These are phyloP conservation scores for Arachnopeziza araneosa DNA, from an alignment of 2,329 filamentous ascomycete genomes.

Conservation along the genomic window DNA sequence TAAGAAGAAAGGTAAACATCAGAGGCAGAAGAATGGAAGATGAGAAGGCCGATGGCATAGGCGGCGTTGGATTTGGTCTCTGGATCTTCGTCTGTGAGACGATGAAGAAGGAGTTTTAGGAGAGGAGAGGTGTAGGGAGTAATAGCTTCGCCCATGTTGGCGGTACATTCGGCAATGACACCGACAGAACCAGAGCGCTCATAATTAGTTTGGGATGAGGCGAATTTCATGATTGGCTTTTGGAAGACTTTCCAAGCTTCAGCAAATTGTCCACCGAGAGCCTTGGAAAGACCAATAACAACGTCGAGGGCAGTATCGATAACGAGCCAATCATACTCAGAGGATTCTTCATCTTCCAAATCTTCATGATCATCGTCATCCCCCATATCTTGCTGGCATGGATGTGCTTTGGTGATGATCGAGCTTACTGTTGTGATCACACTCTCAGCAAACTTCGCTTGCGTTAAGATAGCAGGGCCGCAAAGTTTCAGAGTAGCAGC, in stretches of 20 bases:
- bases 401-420: conserved; percentile 84
- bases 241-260: conserved; percentile 96
- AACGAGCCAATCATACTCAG: conserved; percentile 96
- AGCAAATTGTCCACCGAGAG: conserved; percentile 73
- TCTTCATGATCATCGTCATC: conserved; percentile 72
- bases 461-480: conserved; percentile 76
- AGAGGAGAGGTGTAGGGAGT: conserved; percentile 74
- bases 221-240: conserved; percentile 83
- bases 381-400: conserved; percentile 86
- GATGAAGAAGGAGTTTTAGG: conserved; percentile 76
- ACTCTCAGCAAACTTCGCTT: conserved; percentile 68
- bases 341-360: conserved; percentile 63
- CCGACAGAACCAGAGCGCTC: conserved; percentile 89
- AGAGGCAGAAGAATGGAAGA: conserved; percentile 70
- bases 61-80: conserved; percentile 95
- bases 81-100: conserved; percentile 80
- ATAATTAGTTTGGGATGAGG: conserved; percentile 76
- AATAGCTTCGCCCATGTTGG: conserved; percentile 75
- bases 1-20: conserved; percentile 70
- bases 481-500: conserved; percentile 86
- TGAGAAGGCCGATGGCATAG: conserved; percentile 81
- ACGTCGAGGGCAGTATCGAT: conserved; percentile 93
- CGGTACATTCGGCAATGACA: conserved; percentile 84
- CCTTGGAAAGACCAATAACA: conserved; percentile 74
- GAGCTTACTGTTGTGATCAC: conserved; percentile 69